Base-by-base conservation (phyloP, 2,329 filamentous ascomycete genomes). In the Colletotrichum chlorophyti region DNA sequence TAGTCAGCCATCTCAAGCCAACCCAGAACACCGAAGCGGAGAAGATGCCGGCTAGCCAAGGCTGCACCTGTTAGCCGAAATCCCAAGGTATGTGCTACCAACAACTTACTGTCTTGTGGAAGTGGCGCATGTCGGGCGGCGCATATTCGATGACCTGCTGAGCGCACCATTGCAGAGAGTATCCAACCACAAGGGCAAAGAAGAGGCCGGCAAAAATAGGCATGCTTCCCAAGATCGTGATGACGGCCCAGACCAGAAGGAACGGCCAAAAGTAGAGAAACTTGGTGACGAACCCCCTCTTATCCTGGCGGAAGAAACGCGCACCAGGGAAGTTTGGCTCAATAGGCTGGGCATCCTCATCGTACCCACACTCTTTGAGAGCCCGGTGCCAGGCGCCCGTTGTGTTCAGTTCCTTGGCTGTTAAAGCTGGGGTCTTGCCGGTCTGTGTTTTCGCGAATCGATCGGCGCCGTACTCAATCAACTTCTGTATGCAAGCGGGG, bases 381-480 rank as follows among this genome's bases (percentile, higher is more conserved):
- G 93, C 92, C 64, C 88, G 85, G 65, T 90, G 88, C 91, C 93
- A 98, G 48, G 92, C 87, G 21, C 84, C 82, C 43, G 84, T 81
- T 0, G 93, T 96, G 70, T 95, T 96, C 81, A 99, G 93, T 72
- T 98, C 95, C 65, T 87, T 83, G 1, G 95, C 94, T 8, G 93
- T 96, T 50, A 88, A 84, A 1, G 88, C 85, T 1, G 95, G 95
- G 7, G 93, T 95, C 81, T 99, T 98, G 62, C 94, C 94, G 42
- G 92, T 91, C 51, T 87, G 83, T 24, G 93, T 97, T 76, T 93
- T 90, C 32, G 91, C 92, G 70, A 96, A 98, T 41, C 95, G 86
- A 75, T 99, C 95, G 23, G 93, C 88, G 42, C 95, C 96, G 72
- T 97, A 97, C 77, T 99, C 95, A 65, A 99, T 84, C 40, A 99